Base-by-base conservation (phyloP, 805 yeast genomes). In the Metschnikowia corniflorae region DNA sequence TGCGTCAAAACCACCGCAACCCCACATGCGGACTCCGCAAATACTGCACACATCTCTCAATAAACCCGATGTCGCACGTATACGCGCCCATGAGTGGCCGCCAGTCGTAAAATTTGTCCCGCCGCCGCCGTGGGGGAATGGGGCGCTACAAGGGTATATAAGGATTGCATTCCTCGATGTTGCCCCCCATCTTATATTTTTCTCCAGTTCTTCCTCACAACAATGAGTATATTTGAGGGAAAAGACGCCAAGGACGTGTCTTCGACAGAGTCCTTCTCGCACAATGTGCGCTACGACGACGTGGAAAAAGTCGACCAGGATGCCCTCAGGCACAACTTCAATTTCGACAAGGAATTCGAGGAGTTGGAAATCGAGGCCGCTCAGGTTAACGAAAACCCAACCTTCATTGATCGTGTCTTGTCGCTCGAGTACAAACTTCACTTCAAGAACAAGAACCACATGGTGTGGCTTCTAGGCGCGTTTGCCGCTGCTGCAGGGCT, bases 401-500 rank as follows among this genome's bases (percentile, higher is more conserved):
- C 71, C 0, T 58, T 62, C 29, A 58, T 63, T 53, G 68, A 65
- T 44, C 62, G 67, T 28, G 20, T 72, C 33, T 49, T 57, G 21
- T 45, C 54, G 6, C 46, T 68, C 7, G 75, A 70, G 33, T 49
- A 58, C 42, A 57, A 64, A 33, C 49, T 70, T 7, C 46, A 68
- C 42, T 76, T 77, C 54, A 44, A 66, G 37, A 63, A 72, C 47
- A 72, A 70, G 39, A 61, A 55, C 25, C 49, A 70, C 50, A 50
- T 51, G 56, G 73, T 70, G 18, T 54, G 57, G 37, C 57, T 73
- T 46, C 59, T 78, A 31, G 85, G 81, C 15, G 54, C 52, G 12
- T 78, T 79, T 47, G 81, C 83, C 5, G 71, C 82, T 5, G 69
- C 74, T 41, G 84, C 81, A 19, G 86, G 86, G 35, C 54, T 78